Evolutionary conservation across 768 basidiomycete species (phyloP).

Genomic region (Mycena amicta): DNA sequence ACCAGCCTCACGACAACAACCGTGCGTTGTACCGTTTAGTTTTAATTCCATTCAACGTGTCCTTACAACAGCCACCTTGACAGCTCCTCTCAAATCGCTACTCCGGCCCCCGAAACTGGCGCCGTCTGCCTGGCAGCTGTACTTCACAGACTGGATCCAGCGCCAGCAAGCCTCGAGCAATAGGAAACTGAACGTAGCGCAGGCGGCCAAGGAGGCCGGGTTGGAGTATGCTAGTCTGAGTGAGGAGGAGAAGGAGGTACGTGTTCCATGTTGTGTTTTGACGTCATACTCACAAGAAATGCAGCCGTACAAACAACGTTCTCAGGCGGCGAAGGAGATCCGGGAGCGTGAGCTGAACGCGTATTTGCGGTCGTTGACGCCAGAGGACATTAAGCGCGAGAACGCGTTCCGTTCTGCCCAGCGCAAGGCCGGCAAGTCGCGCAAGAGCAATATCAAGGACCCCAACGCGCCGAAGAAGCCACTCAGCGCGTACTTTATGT

Average conservation of each 20-base stretch:
- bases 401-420: slow-evolving; percentile 90
- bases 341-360: slow-evolving; percentile 80
- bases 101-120: slow-evolving; percentile 89
- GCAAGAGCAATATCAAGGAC: slow-evolving; percentile 94
- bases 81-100: slow-evolving; percentile 73
- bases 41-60: slow-evolving; percentile 7
- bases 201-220: slow-evolving; percentile 93
- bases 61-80: slow-evolving; percentile 20
- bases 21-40: slow-evolving; percentile 46
- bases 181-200: slow-evolving; percentile 91
- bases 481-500: slow-evolving; percentile 93
- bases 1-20: slow-evolving; percentile 47
- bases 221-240: slow-evolving; percentile 83
- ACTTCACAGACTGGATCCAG: slow-evolving; percentile 95
- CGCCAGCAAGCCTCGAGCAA: slow-evolving; percentile 77
- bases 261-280: slow-evolving; percentile 37
- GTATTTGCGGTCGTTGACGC: slow-evolving; percentile 88
- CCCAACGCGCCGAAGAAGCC: slow-evolving; percentile 97
- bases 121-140: slow-evolving; percentile 94
- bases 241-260: slow-evolving; percentile 82
- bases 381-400: slow-evolving; percentile 93
- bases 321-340: slow-evolving; percentile 81
- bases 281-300: slow-evolving; percentile 17
- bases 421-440: slow-evolving; percentile 89
- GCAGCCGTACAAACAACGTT: slow-evolving; percentile 85